Base-by-base conservation (phyloP, 2,329 filamentous ascomycete genomes). In the Falciphora oryzae region DNA sequence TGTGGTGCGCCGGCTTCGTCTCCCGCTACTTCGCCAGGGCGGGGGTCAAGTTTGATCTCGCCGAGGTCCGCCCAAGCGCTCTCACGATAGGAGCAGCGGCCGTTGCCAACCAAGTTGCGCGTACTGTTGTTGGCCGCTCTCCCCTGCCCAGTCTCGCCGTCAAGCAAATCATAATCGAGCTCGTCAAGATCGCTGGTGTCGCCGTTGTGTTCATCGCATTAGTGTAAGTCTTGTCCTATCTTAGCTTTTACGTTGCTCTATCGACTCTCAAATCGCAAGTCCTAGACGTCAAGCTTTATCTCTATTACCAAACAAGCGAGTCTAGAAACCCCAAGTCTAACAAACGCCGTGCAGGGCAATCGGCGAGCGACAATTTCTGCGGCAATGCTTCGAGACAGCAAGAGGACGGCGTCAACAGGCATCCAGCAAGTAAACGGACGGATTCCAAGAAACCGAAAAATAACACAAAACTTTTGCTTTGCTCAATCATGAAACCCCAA, bases 1-100 rank as follows among this genome's bases (percentile, higher is more conserved):
- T 85, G 10, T 99, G 93, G 91, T 95, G 93, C 71, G 77, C 79
- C 25, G 72, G 74, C 59, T 99, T 97, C 73, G 90, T 97, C 65
- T 78, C 75, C 44, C 69, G 74, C 0, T 96, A 88, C 73, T 88
- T 96, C 66, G 70, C 65, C 6, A 73, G 72, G 22, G 77, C 83
- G 58, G 79, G 77, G 2, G 75, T 74, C 10, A 68, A 69, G 4
- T 77, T 88, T 32, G 70, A 72, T 56, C 67, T 83, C 56, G 63
- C 71, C 7, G 75, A 74, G 7, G 69, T 86, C 27, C 63, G 81
- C 63, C 83, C 85, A 1, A 75, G 74, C 25, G 75, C 77, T 0
- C 64, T 75, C 57, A 80, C 79, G 3, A 74, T 82, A 53, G 71
- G 79, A 10, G 75, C 78, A 3, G 81, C 79, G 14, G 74, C 78